Percentiles rank a stretch among this genome's conserved stretches.
Evolutionary conservation across 1,284 basidiomycete genomes (phyloP).

Genomic region (Trametes polyzona): DNA sequence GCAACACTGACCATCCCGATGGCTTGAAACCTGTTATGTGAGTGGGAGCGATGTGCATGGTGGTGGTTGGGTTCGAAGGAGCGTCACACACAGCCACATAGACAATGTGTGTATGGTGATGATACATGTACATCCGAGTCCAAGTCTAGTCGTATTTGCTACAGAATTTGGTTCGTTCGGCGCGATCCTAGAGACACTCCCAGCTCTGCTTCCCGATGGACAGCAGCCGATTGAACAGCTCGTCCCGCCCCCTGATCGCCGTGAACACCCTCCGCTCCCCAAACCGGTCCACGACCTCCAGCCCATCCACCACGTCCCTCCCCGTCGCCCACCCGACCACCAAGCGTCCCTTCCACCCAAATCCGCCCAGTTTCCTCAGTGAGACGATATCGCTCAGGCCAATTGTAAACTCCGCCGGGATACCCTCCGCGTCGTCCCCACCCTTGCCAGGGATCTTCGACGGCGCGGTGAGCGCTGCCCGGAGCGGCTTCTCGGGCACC

Average conservation of each 20-base stretch:
- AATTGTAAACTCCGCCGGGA: conserved; percentile 31
- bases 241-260: conserved; percentile 42
- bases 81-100: too few species aligned
- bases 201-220: conserved; percentile 33
- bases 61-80: too few species aligned
- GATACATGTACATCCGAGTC: background rate
- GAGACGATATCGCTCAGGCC: conserved; percentile 29
- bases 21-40: too few species aligned
- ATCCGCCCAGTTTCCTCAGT: conserved; percentile 35
- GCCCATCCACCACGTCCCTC: conserved; percentile 52
- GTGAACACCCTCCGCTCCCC: conserved; percentile 56
- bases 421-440: conserved; percentile 19
- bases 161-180: background rate
- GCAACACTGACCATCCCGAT: too few species aligned
- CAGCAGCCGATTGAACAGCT: conserved; percentile 41
- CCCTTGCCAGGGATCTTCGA: conserved; percentile 13
- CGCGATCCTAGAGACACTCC: conserved; percentile 30
- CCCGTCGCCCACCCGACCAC: conserved; percentile 68
- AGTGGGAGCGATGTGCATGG: too few species aligned
- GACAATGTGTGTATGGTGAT: too few species aligned
- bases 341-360: conserved; percentile 50
- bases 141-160: background rate
- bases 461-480: conserved; percentile 16
- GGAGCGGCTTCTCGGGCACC: conserved; percentile 29
- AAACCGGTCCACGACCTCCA: conserved; percentile 50